A percentile compares a stretch with the other conserved stretches of the same genome.
Evolutionary conservation across 345 rosid species (phyloP).

Genomic region (Populus davidiana): DNA sequence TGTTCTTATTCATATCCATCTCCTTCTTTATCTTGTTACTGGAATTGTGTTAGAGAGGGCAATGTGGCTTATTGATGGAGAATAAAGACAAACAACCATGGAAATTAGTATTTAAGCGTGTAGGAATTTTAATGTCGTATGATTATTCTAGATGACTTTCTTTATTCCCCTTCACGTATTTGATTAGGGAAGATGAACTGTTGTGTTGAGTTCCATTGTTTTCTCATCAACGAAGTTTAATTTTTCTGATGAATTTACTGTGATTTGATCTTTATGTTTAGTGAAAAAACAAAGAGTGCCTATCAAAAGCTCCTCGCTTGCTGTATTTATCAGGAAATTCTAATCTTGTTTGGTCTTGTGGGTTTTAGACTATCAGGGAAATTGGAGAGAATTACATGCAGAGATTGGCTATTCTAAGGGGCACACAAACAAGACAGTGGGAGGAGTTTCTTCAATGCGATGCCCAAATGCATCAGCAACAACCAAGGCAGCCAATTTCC

Average conservation of each 20-base stretch:
- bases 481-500: constrained; percentile 56
- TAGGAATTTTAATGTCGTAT: not conserved
- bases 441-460: constrained; percentile 83
- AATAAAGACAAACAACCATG: not conserved
- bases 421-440: constrained; percentile 66
- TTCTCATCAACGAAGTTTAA: not conserved
- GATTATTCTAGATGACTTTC: not conserved
- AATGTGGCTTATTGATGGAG: constrained; percentile 10
- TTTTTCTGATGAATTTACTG: constrained; percentile 2
- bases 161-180: not conserved
- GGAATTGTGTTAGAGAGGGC: constrained; percentile 15
- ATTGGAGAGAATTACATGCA: constrained; percentile 81
- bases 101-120: not conserved
- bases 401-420: constrained; percentile 62
- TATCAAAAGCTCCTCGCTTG: constrained; percentile 5
- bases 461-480: constrained; percentile 76
- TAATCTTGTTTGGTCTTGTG: constrained; percentile 29
- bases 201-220: not conserved
- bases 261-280: constrained; percentile 5
- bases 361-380: constrained; percentile 71
- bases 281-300: constrained; percentile 3
- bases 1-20: not conserved
- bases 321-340: constrained; percentile 20
- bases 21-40: not conserved
- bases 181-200: not conserved